Evolutionary conservation across 768 basidiomycete species (phyloP).

Genomic region (Hericium coralloides): DNA sequence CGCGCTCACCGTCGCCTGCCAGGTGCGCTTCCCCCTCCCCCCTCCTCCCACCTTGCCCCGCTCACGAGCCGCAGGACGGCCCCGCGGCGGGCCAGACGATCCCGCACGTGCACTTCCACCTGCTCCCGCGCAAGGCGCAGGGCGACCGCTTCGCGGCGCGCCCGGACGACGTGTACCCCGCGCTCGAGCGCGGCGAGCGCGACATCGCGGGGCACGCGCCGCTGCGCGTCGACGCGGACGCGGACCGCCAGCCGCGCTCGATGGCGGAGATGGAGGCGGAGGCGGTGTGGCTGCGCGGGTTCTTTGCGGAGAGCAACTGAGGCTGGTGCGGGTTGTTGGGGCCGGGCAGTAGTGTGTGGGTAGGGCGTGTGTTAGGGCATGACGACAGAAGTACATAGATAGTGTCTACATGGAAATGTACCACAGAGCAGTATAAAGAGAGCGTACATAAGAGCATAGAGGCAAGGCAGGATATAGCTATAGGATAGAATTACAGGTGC

Average conservation of each 20-base stretch:
- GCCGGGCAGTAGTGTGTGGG: not conserved
- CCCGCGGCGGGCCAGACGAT: conserved; percentile 76
- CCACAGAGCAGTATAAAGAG: not conserved
- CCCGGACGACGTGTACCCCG: conserved; percentile 75
- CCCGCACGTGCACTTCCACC: conserved; percentile 96
- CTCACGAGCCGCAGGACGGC: conserved; percentile 55
- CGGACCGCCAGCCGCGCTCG: conserved; percentile 33
- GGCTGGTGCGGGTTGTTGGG: not conserved
- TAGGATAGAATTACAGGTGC: not conserved
- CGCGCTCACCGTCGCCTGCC: conserved; percentile 80
- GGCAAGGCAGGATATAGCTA: not conserved
- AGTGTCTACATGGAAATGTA: not conserved
- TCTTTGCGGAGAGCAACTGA: conserved; percentile 23
- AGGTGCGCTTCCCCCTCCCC: conserved; percentile 39
- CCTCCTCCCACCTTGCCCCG: not conserved
- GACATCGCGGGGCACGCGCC: conserved; percentile 17
- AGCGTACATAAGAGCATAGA: not conserved
- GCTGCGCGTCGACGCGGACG: conserved; percentile 34
- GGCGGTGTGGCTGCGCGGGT: conserved; percentile 37
- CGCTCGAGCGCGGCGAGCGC: conserved; percentile 55
- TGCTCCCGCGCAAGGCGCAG: conserved; percentile 70
- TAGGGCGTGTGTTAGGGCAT: not conserved
- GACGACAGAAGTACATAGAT: not conserved
- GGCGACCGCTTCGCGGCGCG: conserved; percentile 56
- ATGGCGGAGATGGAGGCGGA: conserved; percentile 48